Conservation (phyloP, 495 filamentous ascomycete genomes). For the Jackrogersella multiformis region DNA sequence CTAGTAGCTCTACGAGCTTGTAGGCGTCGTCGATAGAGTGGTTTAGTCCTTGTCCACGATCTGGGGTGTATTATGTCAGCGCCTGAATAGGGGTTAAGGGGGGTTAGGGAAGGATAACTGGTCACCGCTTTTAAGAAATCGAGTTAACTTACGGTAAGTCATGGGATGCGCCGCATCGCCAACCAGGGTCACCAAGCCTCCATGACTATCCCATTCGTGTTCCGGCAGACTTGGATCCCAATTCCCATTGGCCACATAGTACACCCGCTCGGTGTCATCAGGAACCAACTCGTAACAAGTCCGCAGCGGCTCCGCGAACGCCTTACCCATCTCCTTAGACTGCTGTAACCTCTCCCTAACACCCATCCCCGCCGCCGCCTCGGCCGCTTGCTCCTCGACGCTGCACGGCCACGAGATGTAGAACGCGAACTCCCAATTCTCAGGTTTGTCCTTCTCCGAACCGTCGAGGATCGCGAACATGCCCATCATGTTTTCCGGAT, state of each 20-base stretch:
- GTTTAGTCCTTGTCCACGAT: constrained; percentile 64
- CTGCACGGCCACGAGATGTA: constrained; percentile 48
- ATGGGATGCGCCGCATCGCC: constrained; percentile 70
- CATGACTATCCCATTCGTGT: constrained; percentile 57
- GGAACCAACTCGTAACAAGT: constrained; percentile 55
- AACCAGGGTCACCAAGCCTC: constrained; percentile 60
- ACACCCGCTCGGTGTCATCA: constrained; percentile 53
- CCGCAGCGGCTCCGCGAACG: constrained; percentile 52
- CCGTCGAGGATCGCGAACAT: constrained; percentile 52
- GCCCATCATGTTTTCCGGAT: constrained; percentile 42
- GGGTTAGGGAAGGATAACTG: background rate
- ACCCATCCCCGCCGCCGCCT: constrained; percentile 37
- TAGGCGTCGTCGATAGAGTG: constrained; percentile 58
- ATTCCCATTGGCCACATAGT: constrained; percentile 47
- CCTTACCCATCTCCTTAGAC: constrained; percentile 50
- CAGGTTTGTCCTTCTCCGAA: constrained; percentile 50
- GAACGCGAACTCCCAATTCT: constrained; percentile 54
- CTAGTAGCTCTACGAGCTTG: constrained; percentile 51
- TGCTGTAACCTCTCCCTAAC: constrained; percentile 29
- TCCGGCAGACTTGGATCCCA: constrained; percentile 53
- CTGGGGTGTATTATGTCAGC: constrained; percentile 34
- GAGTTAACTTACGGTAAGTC: constrained; percentile 59
- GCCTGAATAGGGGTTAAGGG: background rate
- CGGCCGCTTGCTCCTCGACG: constrained; percentile 48
- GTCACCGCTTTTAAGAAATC: too few relatives aligned